phyloP scores from a whole-genome alignment of 208 protist genomes.

The Leishmania tropica region DNA sequence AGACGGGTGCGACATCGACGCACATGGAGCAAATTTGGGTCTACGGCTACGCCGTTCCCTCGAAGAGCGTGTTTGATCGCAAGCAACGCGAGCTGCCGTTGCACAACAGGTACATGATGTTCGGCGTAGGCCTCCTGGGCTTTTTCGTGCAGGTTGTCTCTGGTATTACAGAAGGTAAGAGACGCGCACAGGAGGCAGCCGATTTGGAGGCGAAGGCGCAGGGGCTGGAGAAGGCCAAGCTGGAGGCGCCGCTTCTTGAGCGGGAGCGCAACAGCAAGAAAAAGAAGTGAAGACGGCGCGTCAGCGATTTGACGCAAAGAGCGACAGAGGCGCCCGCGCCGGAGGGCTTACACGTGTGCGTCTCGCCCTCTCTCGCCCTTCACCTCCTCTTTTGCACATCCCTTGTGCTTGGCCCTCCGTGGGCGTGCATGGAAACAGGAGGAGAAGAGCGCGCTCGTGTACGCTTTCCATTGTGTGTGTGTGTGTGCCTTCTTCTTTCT shows the following conservation, averaged over 20 bases:
- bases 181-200: slow-evolving; percentile 11
- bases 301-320: not conserved
- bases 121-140: slow-evolving; percentile 25
- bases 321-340: not conserved
- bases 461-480: not conserved
- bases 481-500: not conserved
- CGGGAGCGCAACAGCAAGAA: slow-evolving; percentile 15
- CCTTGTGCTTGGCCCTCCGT: not conserved
- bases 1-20: not conserved
- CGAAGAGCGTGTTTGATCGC: slow-evolving; percentile 39
- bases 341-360: not conserved
- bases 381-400: not conserved
- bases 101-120: slow-evolving; percentile 38
- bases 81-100: slow-evolving; percentile 19
- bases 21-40: slow-evolving; percentile 61
- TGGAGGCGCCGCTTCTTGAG: slow-evolving; percentile 20
- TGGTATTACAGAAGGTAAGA: slow-evolving; percentile 43
- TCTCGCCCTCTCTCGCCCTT: not conserved
- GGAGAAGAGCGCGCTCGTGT: not conserved
- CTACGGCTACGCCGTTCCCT: slow-evolving; percentile 59
- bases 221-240: slow-evolving; percentile 25
- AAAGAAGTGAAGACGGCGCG: slow-evolving; percentile 20
- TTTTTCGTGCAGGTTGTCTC: slow-evolving; percentile 56
- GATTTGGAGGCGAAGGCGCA: slow-evolving; percentile 8
- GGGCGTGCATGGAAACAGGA: not conserved